Conservation (phyloP, 1,284 basidiomycete genomes). For the Cryptococcus sp. region DNA sequence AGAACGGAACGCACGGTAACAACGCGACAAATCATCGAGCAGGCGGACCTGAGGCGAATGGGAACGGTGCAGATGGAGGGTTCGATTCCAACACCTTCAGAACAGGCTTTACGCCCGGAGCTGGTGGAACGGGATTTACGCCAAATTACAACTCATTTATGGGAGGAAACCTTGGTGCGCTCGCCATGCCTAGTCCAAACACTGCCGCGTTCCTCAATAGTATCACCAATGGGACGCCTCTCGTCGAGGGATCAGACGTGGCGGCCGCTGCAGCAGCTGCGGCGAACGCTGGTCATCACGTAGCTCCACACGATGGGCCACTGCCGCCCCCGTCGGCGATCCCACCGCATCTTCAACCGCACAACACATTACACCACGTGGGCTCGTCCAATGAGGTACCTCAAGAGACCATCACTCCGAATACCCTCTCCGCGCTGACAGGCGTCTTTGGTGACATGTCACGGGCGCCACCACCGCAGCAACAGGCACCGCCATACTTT, state of each 20-base stretch:
- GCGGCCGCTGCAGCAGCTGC: conserved; percentile 15
- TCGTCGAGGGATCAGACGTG: conserved; percentile 41
- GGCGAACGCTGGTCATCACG: background rate
- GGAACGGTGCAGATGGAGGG: conserved; percentile 53
- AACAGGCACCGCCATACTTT: conserved; percentile 19
- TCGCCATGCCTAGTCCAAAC: conserved; percentile 80
- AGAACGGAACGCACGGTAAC: conserved; percentile 40
- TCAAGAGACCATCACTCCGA: conserved; percentile 79
- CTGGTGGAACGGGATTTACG: conserved; percentile 70
- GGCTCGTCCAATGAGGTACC: conserved; percentile 25
- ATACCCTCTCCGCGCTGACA: conserved; percentile 79
- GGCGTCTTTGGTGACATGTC: conserved; percentile 63
- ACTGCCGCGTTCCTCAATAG: conserved; percentile 91
- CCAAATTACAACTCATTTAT: conserved; percentile 58
- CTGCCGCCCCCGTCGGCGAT: conserved; percentile 36
- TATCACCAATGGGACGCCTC: conserved; percentile 71
- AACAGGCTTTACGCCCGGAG: conserved; percentile 69
- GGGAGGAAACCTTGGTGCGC: conserved; percentile 43
- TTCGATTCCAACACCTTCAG: conserved; percentile 72
- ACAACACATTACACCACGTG: conserved; percentile 38
- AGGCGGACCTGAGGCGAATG: conserved; percentile 16
- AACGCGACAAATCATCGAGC: conserved; percentile 6
- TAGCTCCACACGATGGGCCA: conserved; percentile 5
- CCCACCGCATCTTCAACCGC: conserved; percentile 38
- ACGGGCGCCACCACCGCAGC: conserved; percentile 15